Evolutionary conservation across 2,329 filamentous ascomycete genomes (phyloP), one percentile per base, ranked within the genome.

Genomic region (Shiraia bambusicola): DNA sequence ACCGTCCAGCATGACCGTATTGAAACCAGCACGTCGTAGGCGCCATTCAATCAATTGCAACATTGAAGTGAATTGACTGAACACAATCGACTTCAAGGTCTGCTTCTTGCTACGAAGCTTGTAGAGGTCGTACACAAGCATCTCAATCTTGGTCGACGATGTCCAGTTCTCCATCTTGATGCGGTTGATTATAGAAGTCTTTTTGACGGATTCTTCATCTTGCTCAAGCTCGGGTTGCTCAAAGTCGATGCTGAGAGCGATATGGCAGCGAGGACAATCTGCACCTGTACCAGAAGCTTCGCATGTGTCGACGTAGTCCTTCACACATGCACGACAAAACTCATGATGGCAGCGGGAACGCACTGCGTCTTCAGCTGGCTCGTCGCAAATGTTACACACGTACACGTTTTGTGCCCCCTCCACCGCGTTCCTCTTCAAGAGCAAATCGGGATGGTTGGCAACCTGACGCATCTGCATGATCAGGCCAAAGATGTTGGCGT

Each of bases 381-480:
- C 93, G 63, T 98, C 93, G 66, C 93, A 98, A 57, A 98, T 93
- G 68, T 88, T 88, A 71, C 92, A 97, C 29, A 95, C 84, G 26
- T 95, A 75, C 10, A 95, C 78, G 51, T 97, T 96, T 68, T 95
- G 89, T 2, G 91, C 91, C 38, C 87, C 88, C 54, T 90, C 83
- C 2, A 79, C 80, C 49, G 92, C 82, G 1, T 51, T 65, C 72
- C 93, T 96, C 73, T 92, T 94, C 48, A 97, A 72, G 34, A 98
- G 87, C 26, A 98, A 72, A 70, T 98, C 93, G 0, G 93, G 93
- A 64, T 98, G 93, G 54, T 98, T 93, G 6, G 93, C 90, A 17
- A 96, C 88, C 72, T 98, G 93, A 40, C 93, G 86, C 92, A 98
- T 97, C 69, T 95, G 91, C 89, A 97, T 97, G 63, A 98, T 96